Evolutionary conservation across 768 basidiomycete species (phyloP), one percentile per base, ranked within the genome.

Genomic region (Leucosporidium creatinivorum): DNA sequence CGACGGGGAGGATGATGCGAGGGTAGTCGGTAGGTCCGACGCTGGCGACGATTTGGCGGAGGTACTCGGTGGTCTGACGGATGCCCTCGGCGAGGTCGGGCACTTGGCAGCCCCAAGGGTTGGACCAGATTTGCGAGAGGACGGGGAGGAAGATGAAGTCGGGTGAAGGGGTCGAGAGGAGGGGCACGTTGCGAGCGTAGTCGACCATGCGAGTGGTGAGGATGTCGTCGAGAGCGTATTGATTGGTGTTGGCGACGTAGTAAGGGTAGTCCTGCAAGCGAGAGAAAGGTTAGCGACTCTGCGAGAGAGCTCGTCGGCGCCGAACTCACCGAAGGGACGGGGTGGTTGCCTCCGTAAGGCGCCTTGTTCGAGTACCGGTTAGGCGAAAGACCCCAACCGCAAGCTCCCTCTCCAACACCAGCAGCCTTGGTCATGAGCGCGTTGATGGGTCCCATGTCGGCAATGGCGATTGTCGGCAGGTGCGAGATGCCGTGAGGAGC

Each of bases 141-240:
- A 72, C 33, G 48, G 70, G 70, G n/a, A 72, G 67, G 67, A 28
- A 72, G 67, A 72, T 68, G 63, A 72, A 72, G 28, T 72, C 70
- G 67, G 70, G 70, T 2, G 70, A 55, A 3, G 66, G 67, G 1
- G 51, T 57, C 36, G 56, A 36, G 48, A 68, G 67, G 61, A 72
- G 61, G 6, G 70, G 61, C 23, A 68, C 64, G 28, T 30, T 10
- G 54, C 61, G 58, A 10, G 56, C 30, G 58, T 68, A 72, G 47
- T 64, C 62, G 33, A 55, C 49, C 54, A 72, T 58, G 31, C 64
- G 61, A 12, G 67, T 72, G 6, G 70, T 61, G 39, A 72, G 64
- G 67, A 72, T 68, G 58, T 72, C 70, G 67, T 72, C 70, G 25
- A 72, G 61, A 12, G 70, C 56, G 63, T 68, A 72, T 47, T 72